These are phyloP conservation scores for Thuja plicata DNA, from an alignment of 83 land plant species.

Conservation along the genomic window DNA sequence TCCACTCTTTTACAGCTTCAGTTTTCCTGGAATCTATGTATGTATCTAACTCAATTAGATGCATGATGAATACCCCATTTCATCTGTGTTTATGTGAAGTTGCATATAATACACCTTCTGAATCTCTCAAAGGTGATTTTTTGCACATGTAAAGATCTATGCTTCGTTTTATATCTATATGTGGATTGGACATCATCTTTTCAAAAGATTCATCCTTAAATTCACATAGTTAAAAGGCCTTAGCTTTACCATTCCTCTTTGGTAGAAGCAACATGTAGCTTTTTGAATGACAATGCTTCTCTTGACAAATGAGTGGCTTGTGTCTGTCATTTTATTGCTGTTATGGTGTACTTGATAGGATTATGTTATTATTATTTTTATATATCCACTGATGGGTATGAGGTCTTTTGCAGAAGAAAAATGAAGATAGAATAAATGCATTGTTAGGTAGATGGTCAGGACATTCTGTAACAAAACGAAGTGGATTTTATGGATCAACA, in stretches of 20 bases:
- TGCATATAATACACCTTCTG: not conserved
- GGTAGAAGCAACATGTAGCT: not conserved
- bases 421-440: constrained; percentile 34
- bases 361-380: not conserved
- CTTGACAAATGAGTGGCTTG: not conserved
- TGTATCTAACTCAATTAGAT: not conserved
- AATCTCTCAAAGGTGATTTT: not conserved
- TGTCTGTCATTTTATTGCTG: not conserved
- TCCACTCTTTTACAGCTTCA: not conserved
- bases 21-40: not conserved
- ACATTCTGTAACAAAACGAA: constrained; percentile 65
- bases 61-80: not conserved
- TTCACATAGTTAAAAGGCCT: not conserved
- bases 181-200: not conserved
- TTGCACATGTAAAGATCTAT: not conserved
- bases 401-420: constrained; percentile 20
- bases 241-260: not conserved
- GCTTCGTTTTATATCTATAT: not conserved
- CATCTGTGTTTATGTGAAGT: not conserved
- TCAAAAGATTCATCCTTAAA: not conserved
- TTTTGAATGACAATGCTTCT: not conserved
- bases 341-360: not conserved
- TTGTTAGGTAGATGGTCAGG: constrained; percentile 69
- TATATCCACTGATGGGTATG: constrained; percentile 6
- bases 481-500: constrained; percentile 76